Evolutionary conservation across 345 rosid genomes (phyloP).

Genomic region (Acer negundo): DNA sequence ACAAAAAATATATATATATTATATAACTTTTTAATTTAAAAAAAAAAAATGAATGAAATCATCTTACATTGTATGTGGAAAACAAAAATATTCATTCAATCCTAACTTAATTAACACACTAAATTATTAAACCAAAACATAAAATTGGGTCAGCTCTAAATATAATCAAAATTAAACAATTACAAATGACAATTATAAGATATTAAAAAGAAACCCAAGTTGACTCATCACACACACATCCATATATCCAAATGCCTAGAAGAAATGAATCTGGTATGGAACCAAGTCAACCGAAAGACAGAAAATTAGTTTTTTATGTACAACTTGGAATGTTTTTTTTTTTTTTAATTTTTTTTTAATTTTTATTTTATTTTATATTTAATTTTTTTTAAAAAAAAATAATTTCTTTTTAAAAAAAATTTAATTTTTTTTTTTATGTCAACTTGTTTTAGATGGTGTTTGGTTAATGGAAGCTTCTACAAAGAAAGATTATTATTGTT

Average conservation of each 20-base stretch:
- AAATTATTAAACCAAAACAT: neutral
- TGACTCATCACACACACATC: neutral
- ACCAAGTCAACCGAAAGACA: neutral
- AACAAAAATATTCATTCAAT: constrained; percentile 5
- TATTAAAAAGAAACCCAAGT: constrained; percentile 20
- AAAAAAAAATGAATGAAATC: neutral
- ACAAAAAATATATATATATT: neutral
- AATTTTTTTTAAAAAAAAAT: too few relatives aligned
- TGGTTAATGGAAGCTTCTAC: neutral
- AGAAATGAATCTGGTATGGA: constrained; percentile 21
- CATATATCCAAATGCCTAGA: constrained; percentile 2
- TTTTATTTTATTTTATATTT: too few relatives aligned
- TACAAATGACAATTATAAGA: neutral
- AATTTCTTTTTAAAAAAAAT: too few relatives aligned
- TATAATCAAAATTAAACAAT: neutral
- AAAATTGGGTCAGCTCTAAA: neutral
- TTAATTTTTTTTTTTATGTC: constrained; percentile 2
- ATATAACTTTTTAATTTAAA: too few relatives aligned
- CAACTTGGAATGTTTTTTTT: constrained; percentile 25
- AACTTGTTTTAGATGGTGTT: constrained; percentile 6
- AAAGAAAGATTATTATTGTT: neutral
- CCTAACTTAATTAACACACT: neutral
- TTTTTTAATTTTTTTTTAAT: neutral
- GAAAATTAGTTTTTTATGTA: neutral
- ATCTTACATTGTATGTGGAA: neutral